Evolutionary conservation across 495 filamentous ascomycete genomes (phyloP).

Genomic region (Lasiosphaeria miniovina): DNA sequence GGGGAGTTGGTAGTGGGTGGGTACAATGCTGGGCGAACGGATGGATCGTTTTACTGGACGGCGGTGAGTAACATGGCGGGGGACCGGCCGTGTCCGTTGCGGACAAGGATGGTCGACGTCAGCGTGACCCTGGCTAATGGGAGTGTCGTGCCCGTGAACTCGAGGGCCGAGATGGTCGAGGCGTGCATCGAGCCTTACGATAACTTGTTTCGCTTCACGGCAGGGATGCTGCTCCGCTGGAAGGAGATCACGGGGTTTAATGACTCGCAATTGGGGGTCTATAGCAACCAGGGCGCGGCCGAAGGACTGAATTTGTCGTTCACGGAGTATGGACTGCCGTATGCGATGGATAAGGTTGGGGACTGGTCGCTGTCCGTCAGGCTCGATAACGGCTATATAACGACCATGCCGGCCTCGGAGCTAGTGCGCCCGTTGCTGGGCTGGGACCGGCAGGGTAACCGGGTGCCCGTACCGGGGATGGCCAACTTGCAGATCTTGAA

Average conservation of each 20-base stretch:
- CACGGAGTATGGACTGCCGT: conserved; percentile 12
- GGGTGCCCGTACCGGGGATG: conserved; percentile 5
- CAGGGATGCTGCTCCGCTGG: conserved; percentile 17
- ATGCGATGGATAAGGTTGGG: neutral
- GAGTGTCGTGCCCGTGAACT: conserved; percentile 1
- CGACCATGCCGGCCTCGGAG: conserved; percentile 9
- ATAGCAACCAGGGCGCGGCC: conserved; percentile 2
- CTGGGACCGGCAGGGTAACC: conserved; percentile 8
- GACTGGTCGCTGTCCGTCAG: conserved; percentile 12
- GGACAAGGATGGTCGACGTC: conserved; percentile 15
- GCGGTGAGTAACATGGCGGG: conserved; percentile 17
- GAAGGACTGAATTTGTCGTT: conserved; percentile 9
- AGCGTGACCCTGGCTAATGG: conserved; percentile 11
- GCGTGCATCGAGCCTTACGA: conserved; percentile 23
- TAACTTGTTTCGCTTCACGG: conserved; percentile 20
- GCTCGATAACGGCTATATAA: conserved; percentile 13
- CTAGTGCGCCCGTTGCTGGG: conserved; percentile 10
- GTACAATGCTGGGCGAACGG: conserved; percentile 13
- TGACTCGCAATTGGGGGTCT: conserved; percentile 5
- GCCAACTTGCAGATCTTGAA: conserved; percentile 13
- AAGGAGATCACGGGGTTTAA: conserved; percentile 16
- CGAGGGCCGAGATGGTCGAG: conserved; percentile 11
- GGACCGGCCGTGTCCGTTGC: conserved; percentile 19
- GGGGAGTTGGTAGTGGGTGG: conserved; percentile 19
- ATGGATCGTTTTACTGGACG: conserved; percentile 15